Percentiles rank a stretch among this genome's conserved stretches.
Evolutionary conservation across 768 basidiomycete species (phyloP).

Genomic region (Hygrophoropsis aurantiaca): DNA sequence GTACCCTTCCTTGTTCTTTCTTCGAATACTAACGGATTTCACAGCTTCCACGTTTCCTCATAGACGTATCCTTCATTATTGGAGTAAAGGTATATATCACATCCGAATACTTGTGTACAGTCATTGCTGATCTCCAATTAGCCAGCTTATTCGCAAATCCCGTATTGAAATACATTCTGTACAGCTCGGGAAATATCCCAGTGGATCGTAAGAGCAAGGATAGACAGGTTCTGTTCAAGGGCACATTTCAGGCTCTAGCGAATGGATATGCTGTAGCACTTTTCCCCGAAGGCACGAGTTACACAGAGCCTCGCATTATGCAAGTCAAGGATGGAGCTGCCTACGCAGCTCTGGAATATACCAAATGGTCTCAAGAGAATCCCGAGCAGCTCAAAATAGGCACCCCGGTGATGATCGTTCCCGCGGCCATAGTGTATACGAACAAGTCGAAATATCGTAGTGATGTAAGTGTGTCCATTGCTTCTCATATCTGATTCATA

Average conservation of each 20-base stretch:
- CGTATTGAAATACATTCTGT: conserved; percentile 66
- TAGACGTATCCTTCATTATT: conserved; percentile 79
- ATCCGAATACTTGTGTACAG: conserved; percentile 9
- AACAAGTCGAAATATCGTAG: conserved; percentile 96
- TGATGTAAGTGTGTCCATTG: conserved; percentile 55
- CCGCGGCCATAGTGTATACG: conserved; percentile 89
- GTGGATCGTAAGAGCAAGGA: conserved; percentile 95
- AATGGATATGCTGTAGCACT: conserved; percentile 84
- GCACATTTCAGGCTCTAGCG: conserved; percentile 84
- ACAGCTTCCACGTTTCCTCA: conserved; percentile 83
- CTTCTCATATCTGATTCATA: conserved; percentile 14
- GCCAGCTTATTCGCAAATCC: conserved; percentile 84
- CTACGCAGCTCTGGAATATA: conserved; percentile 94
- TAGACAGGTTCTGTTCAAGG: conserved; percentile 81
- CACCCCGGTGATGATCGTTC: conserved; percentile 60
- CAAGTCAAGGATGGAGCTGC: conserved; percentile 92
- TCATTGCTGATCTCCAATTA: conserved; percentile 23
- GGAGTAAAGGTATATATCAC: conserved; percentile 78
- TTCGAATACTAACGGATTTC: conserved; percentile 15
- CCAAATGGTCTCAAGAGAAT: conserved; percentile 69
- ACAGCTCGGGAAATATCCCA: conserved; percentile 94
- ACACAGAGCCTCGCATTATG: conserved; percentile 92
- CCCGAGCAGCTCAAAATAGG: conserved; percentile 37
- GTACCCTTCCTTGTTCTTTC: conserved; percentile 27
- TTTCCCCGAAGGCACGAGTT: conserved; percentile 92